Base-by-base conservation (phyloP, 2,329 filamentous ascomycete species). In the Aaosphaeria arxii region DNA sequence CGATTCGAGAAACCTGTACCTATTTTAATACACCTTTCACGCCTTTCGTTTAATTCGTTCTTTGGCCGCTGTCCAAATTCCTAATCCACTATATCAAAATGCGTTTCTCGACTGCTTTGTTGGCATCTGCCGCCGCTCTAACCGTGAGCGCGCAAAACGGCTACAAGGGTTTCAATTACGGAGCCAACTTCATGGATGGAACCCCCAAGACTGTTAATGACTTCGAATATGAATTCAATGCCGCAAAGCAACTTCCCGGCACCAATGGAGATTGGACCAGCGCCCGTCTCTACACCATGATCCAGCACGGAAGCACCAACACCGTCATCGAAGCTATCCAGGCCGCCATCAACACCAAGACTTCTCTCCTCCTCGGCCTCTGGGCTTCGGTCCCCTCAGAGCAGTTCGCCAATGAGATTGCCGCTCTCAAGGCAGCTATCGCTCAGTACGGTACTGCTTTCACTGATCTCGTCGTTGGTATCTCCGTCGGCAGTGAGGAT, bases 401-500 rank as follows among this genome's bases (percentile, higher is more conserved):
- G 5, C 69, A 67, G 24, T 85, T 95, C 69, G 72, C 79, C 67
- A 88, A 89, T 66, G 90, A 96, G 74, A 73, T 95, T 42, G 67
- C 76, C 3, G 89, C 90, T 11, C 78, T 96, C 43, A 81, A 81
- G 67, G 72, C 77, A 40, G 88, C 89, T 56, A 86, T 91, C 55
- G 56, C 71, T 43, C 76, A 83, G 62, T 91, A 90, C 67, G 89
- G 88, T 48, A 71, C 74, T 7, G 73, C 78, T 42, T 84, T 95
- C 60, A 79, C 79, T 36, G 74, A 78, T 47, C 75, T 87, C 13
- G 83, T 95, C 40, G 86, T 84, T 48, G 91, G 89, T 68, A 92
- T 95, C 72, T 91, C 89, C 0, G 83, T 95, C 45, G 91, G 91
- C 53, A 88, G 81, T 56, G 91, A 96, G 77, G 91, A 96, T 69